phyloP scores from a whole-genome alignment of 2,329 filamentous ascomycete genomes.

The Bipolaris gigantea region DNA sequence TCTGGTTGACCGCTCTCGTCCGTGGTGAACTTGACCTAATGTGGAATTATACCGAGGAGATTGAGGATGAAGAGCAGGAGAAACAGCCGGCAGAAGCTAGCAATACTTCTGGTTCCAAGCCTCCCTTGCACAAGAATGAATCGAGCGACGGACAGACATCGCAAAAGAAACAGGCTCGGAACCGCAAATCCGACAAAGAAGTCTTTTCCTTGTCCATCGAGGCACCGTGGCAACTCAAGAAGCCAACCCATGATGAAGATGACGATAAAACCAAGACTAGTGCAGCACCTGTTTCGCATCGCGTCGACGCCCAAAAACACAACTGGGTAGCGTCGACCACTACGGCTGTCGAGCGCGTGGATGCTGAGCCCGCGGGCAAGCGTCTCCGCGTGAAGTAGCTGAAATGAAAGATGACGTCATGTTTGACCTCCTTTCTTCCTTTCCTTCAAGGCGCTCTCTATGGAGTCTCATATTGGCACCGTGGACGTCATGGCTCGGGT shows the following conservation, averaged over 20 bases:
- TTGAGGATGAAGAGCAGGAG: conserved; percentile 44
- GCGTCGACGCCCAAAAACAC: conserved; percentile 15
- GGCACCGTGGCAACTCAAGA: conserved; percentile 34
- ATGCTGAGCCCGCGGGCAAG: conserved; percentile 28
- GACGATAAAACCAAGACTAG: background rate
- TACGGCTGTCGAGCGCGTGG: background rate
- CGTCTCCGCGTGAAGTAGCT: conserved; percentile 24
- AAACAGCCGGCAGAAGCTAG: conserved; percentile 10
- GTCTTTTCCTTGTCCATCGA: conserved; percentile 43
- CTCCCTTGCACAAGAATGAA: conserved; percentile 9
- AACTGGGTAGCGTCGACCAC: conserved; percentile 21
- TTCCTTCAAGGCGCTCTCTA: background rate
- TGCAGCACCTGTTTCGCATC: background rate
- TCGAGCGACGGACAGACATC: conserved; percentile 9
- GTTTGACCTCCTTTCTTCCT: background rate
- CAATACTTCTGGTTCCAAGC: conserved; percentile 13
- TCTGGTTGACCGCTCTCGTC: conserved; percentile 73
- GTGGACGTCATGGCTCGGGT: too few species aligned
- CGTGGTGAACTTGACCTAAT: conserved; percentile 74
- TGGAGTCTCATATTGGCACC: too few species aligned
- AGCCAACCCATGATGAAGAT: background rate
- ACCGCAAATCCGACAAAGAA: conserved; percentile 29
- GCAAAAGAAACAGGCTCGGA: conserved; percentile 18
- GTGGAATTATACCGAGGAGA: conserved; percentile 77
- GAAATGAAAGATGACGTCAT: background rate